These are phyloP conservation scores for Gymnopilus junonius DNA, from an alignment of 768 basidiomycete genomes.

Conservation along the genomic window DNA sequence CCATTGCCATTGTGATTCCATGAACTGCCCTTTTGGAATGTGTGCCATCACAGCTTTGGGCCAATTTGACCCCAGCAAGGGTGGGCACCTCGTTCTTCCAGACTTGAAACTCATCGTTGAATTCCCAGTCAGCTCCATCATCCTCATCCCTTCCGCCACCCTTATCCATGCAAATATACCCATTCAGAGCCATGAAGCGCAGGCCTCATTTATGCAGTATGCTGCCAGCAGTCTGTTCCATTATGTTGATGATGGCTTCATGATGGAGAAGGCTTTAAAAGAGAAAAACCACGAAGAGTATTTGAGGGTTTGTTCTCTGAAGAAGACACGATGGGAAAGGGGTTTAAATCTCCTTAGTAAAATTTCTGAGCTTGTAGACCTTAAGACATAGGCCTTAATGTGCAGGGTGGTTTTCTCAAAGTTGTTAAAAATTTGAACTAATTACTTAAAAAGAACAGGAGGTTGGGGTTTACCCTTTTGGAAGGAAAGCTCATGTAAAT, in stretches of 20 bases:
- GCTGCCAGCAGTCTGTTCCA: background rate
- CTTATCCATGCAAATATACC: background rate
- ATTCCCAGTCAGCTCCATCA: background rate
- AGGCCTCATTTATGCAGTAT: background rate
- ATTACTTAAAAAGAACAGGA: too few species aligned
- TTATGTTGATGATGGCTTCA: background rate
- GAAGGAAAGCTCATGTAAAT: too few species aligned
- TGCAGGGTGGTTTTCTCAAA: too few species aligned
- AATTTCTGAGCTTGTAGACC: background rate
- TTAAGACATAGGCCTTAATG: too few species aligned
- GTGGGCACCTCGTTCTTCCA: background rate
- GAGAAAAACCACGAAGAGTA: background rate
- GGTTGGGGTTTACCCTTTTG: too few species aligned
- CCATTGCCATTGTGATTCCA: background rate
- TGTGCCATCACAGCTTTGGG: slow-evolving; percentile 4
- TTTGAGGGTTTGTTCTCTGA: background rate
- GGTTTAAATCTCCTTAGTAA: background rate
- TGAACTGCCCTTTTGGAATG: background rate
- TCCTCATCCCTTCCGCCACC: slow-evolving; percentile 3
- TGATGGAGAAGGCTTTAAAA: background rate
- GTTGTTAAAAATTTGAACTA: too few species aligned
- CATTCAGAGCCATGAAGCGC: background rate
- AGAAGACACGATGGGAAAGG: background rate
- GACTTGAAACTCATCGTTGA: slow-evolving; percentile 3
- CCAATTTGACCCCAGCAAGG: background rate